Evolutionary conservation across 176 grass and related monocot species (phyloP).

Genomic region (Eleusine coracana): DNA sequence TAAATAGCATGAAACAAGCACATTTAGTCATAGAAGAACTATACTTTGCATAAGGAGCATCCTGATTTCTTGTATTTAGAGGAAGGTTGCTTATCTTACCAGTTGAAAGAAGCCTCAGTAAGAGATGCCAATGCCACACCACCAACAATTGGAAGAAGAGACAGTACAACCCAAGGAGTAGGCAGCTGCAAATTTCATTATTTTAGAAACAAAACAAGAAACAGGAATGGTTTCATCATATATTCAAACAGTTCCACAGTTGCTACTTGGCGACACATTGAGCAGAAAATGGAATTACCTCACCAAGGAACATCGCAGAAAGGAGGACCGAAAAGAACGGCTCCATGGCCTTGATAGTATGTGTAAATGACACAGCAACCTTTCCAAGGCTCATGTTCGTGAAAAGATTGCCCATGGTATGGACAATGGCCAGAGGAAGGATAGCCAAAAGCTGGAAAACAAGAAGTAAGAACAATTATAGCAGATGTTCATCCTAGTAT

Average conservation of each 20-base stretch:
- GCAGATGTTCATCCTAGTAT: constrained; percentile 2
- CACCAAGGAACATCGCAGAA: constrained; percentile 73
- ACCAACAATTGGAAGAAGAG: constrained; percentile 90
- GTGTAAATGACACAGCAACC: constrained; percentile 84
- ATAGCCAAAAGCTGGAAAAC: constrained; percentile 67
- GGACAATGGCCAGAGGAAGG: constrained; percentile 74
- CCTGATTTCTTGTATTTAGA: background rate
- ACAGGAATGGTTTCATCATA: constrained; percentile 2
- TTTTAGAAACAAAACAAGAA: background rate
- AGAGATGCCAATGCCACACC: constrained; percentile 92
- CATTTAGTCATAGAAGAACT: constrained; percentile 9
- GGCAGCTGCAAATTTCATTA: constrained; percentile 62
- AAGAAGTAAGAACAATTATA: constrained; percentile 34
- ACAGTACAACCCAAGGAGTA: constrained; percentile 80
- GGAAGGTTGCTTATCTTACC: constrained; percentile 46
- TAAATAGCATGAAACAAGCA: constrained; percentile 9
- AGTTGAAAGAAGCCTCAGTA: constrained; percentile 96
- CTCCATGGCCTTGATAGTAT: constrained; percentile 83
- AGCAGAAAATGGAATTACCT: constrained; percentile 48
- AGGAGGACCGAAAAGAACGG: constrained; percentile 86
- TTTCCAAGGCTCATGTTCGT: constrained; percentile 88
- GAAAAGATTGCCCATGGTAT: constrained; percentile 88
- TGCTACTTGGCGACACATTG: background rate
- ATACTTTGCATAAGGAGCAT: constrained; percentile 22
- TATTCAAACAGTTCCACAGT: background rate